Base-by-base conservation (phyloP, 129 eudicot genomes). In the Solidago caesia region DNA sequence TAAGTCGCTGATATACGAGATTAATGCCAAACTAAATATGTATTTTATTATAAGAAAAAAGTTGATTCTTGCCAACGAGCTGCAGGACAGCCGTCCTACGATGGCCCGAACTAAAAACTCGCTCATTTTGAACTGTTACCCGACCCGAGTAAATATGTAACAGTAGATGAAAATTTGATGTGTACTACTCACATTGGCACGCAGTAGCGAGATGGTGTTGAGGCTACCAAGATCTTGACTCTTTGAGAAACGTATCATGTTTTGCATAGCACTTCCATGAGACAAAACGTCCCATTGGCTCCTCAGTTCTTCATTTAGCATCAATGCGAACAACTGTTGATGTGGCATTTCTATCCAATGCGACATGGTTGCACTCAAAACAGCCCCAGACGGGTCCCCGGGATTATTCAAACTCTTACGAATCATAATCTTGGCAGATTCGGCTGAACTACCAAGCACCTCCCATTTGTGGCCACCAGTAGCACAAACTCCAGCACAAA, bases 281-380 rank as follows among this genome's bases (percentile, higher is more conserved):
- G 90, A 88, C 72, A 89, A 76, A 45, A 85, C 82, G 46, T 92
- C 98, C 98, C 98, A 92, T 45, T 88, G 85, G 71, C 80, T 72
- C 74, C 98, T 80, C 2, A 82, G 80, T 29, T 86, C 87, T 77
- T 86, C 96, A 46, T 92, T 82, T 64, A 83, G 81, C 76, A 92
- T 70, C 75, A 89, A 84, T 12, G 86, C 82, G 53, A 89, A 82
- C 71, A 92, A 73, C 1, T 47, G 74, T 70, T 86, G 94, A 53
- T 80, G 89, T 45, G 84, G 67, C 16, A 92, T 88, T 4, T 92
- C 90, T 80, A 92, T 82, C 98, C 92, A 86, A 14, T 84, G 76
- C 4, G 98, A 86, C 46, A 83, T 84, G 8, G 86, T 79, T 44
- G 96, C 96, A 44, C 95, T 89, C 82, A 92, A 79, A 45, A 92